Conservation (phyloP, 768 basidiomycete genomes). For the Russula sp. region DNA sequence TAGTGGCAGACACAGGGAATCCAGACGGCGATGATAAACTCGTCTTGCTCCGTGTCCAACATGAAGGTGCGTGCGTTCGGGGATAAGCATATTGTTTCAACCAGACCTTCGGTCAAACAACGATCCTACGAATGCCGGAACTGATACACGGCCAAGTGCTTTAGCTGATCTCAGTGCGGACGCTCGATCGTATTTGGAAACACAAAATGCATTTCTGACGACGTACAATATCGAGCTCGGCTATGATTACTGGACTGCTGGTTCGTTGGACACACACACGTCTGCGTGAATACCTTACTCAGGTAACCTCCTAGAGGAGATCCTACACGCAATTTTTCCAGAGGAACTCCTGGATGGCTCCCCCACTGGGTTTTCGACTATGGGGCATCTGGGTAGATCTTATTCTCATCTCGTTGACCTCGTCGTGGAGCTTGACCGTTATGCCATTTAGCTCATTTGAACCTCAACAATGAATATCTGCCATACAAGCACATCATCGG, state of each 20-base stretch:
- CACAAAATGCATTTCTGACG: slow-evolving; percentile 55
- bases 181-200: slow-evolving; percentile 52
- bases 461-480: slow-evolving; percentile 85
- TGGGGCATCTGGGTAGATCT: slow-evolving; percentile 82
- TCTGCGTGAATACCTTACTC: not conserved
- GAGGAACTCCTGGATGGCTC: slow-evolving; percentile 71
- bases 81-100: too few species aligned
- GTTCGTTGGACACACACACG: slow-evolving; percentile 41
- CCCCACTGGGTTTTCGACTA: slow-evolving; percentile 83
- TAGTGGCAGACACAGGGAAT: slow-evolving; percentile 51
- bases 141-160: slow-evolving; percentile 38
- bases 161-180: slow-evolving; percentile 66
- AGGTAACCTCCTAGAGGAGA: slow-evolving; percentile 59
- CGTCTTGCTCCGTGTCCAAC: slow-evolving; percentile 60
- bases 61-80: slow-evolving; percentile 63
- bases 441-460: slow-evolving; percentile 72
- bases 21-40: slow-evolving; percentile 50
- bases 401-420: slow-evolving; percentile 11
- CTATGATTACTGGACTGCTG: slow-evolving; percentile 88
- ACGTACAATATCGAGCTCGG: slow-evolving; percentile 60
- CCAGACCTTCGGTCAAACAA: too few species aligned
- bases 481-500: slow-evolving; percentile 92
- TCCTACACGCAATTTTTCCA: slow-evolving; percentile 79
- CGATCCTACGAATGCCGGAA: too few species aligned
- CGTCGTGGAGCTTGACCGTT: not conserved